Conservation (phyloP, 352 stramenopile genomes). For the Pythium diclinum region DNA sequence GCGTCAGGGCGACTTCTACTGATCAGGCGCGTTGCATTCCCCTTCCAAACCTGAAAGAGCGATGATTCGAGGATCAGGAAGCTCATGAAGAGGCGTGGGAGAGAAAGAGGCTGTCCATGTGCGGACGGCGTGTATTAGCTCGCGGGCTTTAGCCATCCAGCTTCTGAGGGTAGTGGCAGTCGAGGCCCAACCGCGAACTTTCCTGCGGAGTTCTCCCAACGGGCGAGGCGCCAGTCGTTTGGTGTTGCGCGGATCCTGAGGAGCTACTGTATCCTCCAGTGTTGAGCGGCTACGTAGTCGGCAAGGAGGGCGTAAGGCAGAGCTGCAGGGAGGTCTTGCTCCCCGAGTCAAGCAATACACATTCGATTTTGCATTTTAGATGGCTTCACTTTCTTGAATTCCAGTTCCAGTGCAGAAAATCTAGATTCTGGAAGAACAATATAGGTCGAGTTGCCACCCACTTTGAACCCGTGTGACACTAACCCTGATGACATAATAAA, state of each 20-base stretch:
- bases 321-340: neutral
- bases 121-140: neutral
- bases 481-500: neutral
- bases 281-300: neutral
- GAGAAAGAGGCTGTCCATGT: neutral
- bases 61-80: neutral
- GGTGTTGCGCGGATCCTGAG: neutral
- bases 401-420: neutral
- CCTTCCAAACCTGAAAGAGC: neutral
- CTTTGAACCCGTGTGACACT: neutral
- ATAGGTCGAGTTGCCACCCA: neutral
- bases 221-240: neutral
- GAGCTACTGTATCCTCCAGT: neutral
- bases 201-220: neutral
- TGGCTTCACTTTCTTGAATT: conserved; percentile 1
- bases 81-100: neutral
- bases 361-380: neutral
- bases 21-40: conserved; percentile 7
- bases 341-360: neutral
- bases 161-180: neutral
- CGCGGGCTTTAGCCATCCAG: neutral
- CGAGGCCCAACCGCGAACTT: neutral
- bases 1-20: conserved; percentile 72
- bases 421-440: neutral
- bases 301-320: neutral